Evolutionary conservation across 2,329 filamentous ascomycete species (phyloP).

Genomic region (Teratosphaeria epicoccoides): DNA sequence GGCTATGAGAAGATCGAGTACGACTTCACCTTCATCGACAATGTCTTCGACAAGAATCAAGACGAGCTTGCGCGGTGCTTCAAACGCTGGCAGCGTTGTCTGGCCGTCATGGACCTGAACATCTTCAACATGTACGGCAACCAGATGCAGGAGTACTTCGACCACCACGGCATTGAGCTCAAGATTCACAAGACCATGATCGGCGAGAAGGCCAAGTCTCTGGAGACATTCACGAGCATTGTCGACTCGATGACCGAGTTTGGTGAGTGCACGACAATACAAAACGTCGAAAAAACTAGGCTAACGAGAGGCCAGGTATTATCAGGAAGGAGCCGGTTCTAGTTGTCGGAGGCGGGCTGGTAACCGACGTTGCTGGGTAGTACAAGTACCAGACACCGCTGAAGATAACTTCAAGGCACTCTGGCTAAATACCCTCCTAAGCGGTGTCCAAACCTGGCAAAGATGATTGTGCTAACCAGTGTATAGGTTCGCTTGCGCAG

Average conservation of each 20-base stretch:
- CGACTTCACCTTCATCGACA: slow-evolving; percentile 63
- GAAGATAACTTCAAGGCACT: slow-evolving; percentile 40
- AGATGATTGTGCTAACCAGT: slow-evolving; percentile 17
- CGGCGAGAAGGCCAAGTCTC: slow-evolving; percentile 64
- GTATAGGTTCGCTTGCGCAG: slow-evolving; percentile 55
- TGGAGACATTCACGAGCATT: slow-evolving; percentile 58
- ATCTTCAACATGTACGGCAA: slow-evolving; percentile 58
- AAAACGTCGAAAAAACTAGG: slow-evolving; percentile 1
- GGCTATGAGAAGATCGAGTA: slow-evolving; percentile 70
- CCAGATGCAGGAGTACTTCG: slow-evolving; percentile 57
- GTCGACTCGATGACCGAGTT: slow-evolving; percentile 67
- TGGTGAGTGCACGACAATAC: slow-evolving; percentile 36
- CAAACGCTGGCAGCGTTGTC: slow-evolving; percentile 51
- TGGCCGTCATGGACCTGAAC: slow-evolving; percentile 62
- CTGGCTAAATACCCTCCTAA: slow-evolving; percentile 32
- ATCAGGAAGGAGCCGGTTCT: slow-evolving; percentile 49
- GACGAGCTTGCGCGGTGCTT: slow-evolving; percentile 55
- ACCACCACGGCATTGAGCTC: slow-evolving; percentile 51
- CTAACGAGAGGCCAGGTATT: slow-evolving; percentile 9
- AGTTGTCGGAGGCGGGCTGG: slow-evolving; percentile 56
- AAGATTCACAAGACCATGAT: slow-evolving; percentile 63
- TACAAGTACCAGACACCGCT: slow-evolving; percentile 22
- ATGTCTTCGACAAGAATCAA: slow-evolving; percentile 53
- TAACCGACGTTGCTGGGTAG: slow-evolving; percentile 66
- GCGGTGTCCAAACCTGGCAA: slow-evolving; percentile 5